These are phyloP conservation scores for Saccharomyces jurei DNA, from an alignment of 805 yeast genomes.

Conservation along the genomic window DNA sequence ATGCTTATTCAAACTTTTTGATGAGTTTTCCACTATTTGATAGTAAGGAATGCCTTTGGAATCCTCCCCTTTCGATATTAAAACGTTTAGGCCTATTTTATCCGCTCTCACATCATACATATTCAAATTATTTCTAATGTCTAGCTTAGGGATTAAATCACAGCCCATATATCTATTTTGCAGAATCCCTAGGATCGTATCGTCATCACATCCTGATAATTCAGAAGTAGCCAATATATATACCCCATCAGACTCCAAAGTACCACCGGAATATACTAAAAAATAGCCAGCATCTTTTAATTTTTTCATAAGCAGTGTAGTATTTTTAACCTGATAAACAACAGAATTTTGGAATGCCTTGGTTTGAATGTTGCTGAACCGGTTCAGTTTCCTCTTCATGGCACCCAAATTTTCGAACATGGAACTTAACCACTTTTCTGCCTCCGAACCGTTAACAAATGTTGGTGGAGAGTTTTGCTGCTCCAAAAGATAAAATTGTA, in stretches of 20 bases:
- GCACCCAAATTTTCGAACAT: conserved; percentile 66
- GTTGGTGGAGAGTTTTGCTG: conserved; percentile 60
- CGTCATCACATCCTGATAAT: conserved; percentile 32
- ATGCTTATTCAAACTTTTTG: not conserved
- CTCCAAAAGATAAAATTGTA: conserved; percentile 61
- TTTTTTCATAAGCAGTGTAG: conserved; percentile 45
- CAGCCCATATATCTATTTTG: conserved; percentile 46
- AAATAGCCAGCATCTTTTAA: conserved; percentile 64
- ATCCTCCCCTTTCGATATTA: conserved; percentile 25
- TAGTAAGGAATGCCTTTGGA: conserved; percentile 23
- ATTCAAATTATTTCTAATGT: conserved; percentile 23
- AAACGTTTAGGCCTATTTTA: conserved; percentile 19
- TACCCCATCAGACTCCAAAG: conserved; percentile 64
- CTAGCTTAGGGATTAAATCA: conserved; percentile 33
- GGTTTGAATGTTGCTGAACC: conserved; percentile 63
- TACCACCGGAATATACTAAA: conserved; percentile 59
- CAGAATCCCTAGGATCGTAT: conserved; percentile 38
- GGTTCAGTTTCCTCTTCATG: conserved; percentile 69
- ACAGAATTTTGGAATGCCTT: conserved; percentile 68
- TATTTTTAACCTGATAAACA: conserved; percentile 47
- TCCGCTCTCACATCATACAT: conserved; percentile 19
- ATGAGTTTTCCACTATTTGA: conserved; percentile 6
- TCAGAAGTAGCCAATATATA: conserved; percentile 68
- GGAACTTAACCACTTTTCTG: conserved; percentile 59
- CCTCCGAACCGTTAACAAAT: conserved; percentile 32